Conservation (phyloP, 192 early-diverging fungal genomes). For the Paraglomus occultum region DNA sequence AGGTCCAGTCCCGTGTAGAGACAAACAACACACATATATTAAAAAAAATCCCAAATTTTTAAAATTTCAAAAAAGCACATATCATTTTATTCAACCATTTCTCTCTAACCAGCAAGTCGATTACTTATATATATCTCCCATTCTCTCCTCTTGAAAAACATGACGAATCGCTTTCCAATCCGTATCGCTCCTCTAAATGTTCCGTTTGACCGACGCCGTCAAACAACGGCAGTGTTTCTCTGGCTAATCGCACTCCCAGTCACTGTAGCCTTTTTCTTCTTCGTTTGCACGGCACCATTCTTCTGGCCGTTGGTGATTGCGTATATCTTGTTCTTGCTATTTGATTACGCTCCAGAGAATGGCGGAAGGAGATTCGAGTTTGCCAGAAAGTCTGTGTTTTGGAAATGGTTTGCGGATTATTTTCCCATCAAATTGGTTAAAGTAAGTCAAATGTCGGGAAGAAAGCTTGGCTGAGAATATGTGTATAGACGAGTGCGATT, state of each 20-base stretch:
- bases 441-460: constrained; percentile 25
- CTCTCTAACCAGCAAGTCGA: too few relatives aligned
- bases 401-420: constrained; percentile 69
- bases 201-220: constrained; percentile 61
- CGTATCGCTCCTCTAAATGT: constrained; percentile 58
- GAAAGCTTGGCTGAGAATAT: not conserved
- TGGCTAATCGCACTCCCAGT: constrained; percentile 59
- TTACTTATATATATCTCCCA: too few relatives aligned
- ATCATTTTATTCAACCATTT: too few relatives aligned
- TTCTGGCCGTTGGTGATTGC: constrained; percentile 58
- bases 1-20: too few relatives aligned
- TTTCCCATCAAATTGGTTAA: constrained; percentile 69
- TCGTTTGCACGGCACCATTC: constrained; percentile 48
- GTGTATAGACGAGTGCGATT: too few relatives aligned
- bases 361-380: constrained; percentile 59
- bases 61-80: too few relatives aligned
- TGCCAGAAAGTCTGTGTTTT: constrained; percentile 47
- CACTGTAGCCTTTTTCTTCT: constrained; percentile 56
- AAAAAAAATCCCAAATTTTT: too few relatives aligned
- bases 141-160: too few relatives aligned
- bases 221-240: constrained; percentile 58
- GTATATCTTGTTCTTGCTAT: constrained; percentile 69
- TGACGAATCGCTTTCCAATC: too few relatives aligned
- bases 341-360: constrained; percentile 68
- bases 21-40: too few relatives aligned